Conservation (phyloP, 2,329 filamentous ascomycete species). For the Xylariaceae sp. region DNA sequence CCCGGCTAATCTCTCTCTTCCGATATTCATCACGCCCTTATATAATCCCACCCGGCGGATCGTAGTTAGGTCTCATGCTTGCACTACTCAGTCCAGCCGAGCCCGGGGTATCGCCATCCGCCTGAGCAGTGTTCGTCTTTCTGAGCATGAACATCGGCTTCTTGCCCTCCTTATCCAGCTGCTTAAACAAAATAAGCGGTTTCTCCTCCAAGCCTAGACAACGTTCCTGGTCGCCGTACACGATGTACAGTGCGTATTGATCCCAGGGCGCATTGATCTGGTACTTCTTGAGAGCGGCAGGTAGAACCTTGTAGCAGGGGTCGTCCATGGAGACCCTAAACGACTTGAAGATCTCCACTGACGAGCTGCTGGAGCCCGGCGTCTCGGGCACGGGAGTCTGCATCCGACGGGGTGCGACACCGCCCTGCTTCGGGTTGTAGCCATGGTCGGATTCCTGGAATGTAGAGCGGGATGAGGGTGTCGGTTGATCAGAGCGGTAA, state of each 20-base stretch:
- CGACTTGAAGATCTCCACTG: constrained; percentile 97
- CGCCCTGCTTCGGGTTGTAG: constrained; percentile 34
- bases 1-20: not conserved
- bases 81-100: constrained; percentile 51
- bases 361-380: constrained; percentile 53
- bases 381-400: constrained; percentile 64
- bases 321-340: constrained; percentile 98
- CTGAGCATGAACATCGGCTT: constrained; percentile 99
- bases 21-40: constrained; percentile 25
- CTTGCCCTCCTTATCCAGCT: constrained; percentile 92
- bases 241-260: constrained; percentile 96
- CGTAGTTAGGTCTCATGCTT: constrained; percentile 45
- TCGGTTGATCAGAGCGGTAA: constrained; percentile 56
- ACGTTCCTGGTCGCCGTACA: constrained; percentile 96
- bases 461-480: constrained; percentile 53
- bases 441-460: constrained; percentile 51
- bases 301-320: constrained; percentile 94
- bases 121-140: constrained; percentile 56
- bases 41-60: constrained; percentile 61
- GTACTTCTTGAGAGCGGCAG: constrained; percentile 94
- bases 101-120: constrained; percentile 50
- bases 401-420: constrained; percentile 51
- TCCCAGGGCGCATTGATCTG: constrained; percentile 98
- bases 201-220: constrained; percentile 91
- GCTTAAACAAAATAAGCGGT: constrained; percentile 93